These are phyloP conservation scores for Dendrocalamus latiflorus DNA, from an alignment of 202 grass and related monocot species.

Conservation along the genomic window DNA sequence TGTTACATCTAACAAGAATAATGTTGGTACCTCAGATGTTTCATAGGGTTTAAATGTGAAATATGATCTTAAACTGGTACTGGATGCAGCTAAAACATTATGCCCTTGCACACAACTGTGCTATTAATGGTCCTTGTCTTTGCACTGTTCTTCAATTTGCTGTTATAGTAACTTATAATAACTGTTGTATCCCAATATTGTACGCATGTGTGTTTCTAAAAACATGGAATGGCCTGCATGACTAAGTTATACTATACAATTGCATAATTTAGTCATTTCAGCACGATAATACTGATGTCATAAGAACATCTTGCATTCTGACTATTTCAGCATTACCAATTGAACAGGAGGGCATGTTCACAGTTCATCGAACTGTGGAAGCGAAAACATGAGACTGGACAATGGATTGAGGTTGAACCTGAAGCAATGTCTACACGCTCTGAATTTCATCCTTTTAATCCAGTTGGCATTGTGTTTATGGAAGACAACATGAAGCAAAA, in stretches of 20 bases:
- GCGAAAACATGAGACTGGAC: constrained; percentile 92
- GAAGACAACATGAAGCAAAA: constrained; percentile 59
- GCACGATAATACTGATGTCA: neutral
- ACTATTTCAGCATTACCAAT: constrained; percentile 1
- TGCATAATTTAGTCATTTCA: neutral
- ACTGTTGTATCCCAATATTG: neutral
- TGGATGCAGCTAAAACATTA: neutral
- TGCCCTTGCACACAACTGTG: neutral
- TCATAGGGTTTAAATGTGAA: neutral
- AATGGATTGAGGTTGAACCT: constrained; percentile 96
- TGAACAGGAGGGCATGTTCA: constrained; percentile 72
- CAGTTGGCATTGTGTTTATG: constrained; percentile 63
- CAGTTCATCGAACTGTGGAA: constrained; percentile 87
- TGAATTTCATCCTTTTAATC: constrained; percentile 77
- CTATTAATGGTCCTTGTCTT: neutral
- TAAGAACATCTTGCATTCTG: constrained; percentile 8
- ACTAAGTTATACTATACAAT: no score
- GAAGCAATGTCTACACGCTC: constrained; percentile 77
- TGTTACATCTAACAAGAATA: neutral
- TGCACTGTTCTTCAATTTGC: neutral
- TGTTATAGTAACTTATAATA: neutral
- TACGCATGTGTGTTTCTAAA: neutral
- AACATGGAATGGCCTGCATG: neutral
- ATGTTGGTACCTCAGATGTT: neutral
- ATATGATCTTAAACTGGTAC: neutral